A percentile compares a stretch with the other conserved stretches of the same genome.
Evolutionary conservation across 2,329 filamentous ascomycete species (phyloP).

Genomic region (Talaromyces piceae): DNA sequence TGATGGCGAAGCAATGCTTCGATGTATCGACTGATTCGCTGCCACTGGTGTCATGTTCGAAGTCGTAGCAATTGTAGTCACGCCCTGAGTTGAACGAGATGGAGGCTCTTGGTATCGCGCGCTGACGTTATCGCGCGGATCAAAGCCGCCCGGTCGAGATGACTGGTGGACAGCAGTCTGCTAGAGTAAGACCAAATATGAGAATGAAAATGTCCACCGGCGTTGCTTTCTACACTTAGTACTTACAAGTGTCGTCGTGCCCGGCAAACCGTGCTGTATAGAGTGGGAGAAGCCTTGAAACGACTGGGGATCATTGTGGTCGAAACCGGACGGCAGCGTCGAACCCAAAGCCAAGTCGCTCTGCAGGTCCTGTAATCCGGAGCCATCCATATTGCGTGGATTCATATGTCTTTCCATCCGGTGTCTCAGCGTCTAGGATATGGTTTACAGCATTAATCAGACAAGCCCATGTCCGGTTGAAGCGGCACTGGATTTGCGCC

Average conservation of each 20-base stretch:
- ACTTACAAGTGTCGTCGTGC: constrained; percentile 4
- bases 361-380: constrained; percentile 15
- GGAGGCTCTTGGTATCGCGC: constrained; percentile 7
- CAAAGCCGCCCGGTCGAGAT: constrained; percentile 5
- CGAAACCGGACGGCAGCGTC: constrained; percentile 17
- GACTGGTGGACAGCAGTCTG: not conserved
- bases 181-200: not conserved
- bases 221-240: not conserved
- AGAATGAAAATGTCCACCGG: not conserved
- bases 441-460: not conserved
- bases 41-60: not conserved
- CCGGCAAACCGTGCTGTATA: constrained; percentile 14
- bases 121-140: constrained; percentile 7
- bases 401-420: not conserved
- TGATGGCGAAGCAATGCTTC: constrained; percentile 11
- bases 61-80: not conserved
- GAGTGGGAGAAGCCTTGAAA: constrained; percentile 21
- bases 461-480: constrained; percentile 8
- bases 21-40: constrained; percentile 2
- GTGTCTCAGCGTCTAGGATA: not conserved
- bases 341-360: constrained; percentile 16
- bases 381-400: constrained; percentile 20
- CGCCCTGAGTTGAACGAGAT: constrained; percentile 1
- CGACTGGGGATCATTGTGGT: constrained; percentile 19
- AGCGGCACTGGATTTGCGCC: constrained; percentile 14